Base-by-base conservation (phyloP, 106 monocot species). In the Platanthera guangdongensis region DNA sequence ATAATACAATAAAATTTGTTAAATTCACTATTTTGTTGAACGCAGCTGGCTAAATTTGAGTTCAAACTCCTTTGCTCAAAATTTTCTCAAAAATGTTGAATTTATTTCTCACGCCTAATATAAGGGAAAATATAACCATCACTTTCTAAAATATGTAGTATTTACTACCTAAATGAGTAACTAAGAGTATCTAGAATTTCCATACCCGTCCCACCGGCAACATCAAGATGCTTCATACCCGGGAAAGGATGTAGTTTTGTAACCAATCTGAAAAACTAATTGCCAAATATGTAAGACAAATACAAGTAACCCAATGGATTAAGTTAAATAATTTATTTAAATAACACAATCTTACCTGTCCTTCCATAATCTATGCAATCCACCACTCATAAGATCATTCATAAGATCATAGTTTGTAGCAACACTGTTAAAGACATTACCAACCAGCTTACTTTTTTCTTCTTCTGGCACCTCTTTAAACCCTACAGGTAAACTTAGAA, bases 211-310 rank as follows among this genome's bases (percentile, higher is more conserved):
- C 93, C 94, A 51, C 97, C 97, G 74, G 97, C 97, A 14, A 97
- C 97, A 88, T 97, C 93, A 51, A 97, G 93, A 86, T 94, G 97
- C 83, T 97, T 97, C 94, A 97, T 97, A 68, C 97, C 97, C 46
- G 86, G 86, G 83, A 97, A 97, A 57, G 97, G 91, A 82, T 85
- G 76, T 25, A 97, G 82, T 77, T 94, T 94, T n/a, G 88, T 82
- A 72, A 97, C 87, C 78, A 97, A 82, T 78, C 89, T 94, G 79
- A 45, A 77, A 68, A 51, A 2, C 11, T 19, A 19, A 21, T 50
- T 72, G 16, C 11, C 49, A 72, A 50, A 51, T 50, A 51, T 51
- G 51, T 19, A 25, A 48, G 4, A 47, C 47, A 72, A 18, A 15
- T 51, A 50, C 11, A 51, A 51, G 16, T 50, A 8, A 21, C 21